Conservation (phyloP, 495 filamentous ascomycete species). For the Talaromyces borbonicus region DNA sequence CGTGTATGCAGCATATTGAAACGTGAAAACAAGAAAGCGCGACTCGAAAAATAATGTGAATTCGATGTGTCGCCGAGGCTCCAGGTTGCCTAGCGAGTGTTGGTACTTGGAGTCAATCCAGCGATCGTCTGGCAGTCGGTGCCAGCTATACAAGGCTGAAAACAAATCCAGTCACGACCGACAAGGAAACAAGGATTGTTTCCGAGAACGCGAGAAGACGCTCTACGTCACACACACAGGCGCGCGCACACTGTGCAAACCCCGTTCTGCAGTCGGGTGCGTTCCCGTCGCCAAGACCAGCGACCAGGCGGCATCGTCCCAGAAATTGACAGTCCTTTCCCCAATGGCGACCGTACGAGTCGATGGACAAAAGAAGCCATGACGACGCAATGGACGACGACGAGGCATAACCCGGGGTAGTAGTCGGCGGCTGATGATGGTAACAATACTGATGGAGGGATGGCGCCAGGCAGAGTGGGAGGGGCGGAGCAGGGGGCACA, state of each 20-base stretch:
- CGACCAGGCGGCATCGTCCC: no score
- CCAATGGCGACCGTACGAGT: background rate
- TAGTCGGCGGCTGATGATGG: no score
- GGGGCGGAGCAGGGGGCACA: slow-evolving; percentile 12
- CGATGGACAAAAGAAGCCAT: background rate
- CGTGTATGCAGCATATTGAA: no score
- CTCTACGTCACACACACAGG: slow-evolving; percentile 7
- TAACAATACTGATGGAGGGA: background rate
- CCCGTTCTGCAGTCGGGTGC: background rate
- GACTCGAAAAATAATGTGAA: background rate
- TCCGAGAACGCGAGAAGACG: no score
- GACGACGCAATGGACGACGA: background rate
- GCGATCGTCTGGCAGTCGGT: no score
- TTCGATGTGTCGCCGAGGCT: no score
- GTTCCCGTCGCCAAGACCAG: slow-evolving; percentile 2
- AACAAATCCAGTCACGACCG: background rate
- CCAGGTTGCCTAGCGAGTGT: no score
- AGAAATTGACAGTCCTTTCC: background rate
- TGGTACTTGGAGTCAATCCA: no score
- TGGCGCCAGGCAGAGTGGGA: slow-evolving; percentile 8
- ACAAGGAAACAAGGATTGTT: no score
- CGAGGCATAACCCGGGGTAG: no score
- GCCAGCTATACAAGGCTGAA: background rate
- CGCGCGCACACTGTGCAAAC: background rate
- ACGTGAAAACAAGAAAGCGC: background rate